Conservation (phyloP, 129 eudicot species). For the Lonicera japonica region DNA sequence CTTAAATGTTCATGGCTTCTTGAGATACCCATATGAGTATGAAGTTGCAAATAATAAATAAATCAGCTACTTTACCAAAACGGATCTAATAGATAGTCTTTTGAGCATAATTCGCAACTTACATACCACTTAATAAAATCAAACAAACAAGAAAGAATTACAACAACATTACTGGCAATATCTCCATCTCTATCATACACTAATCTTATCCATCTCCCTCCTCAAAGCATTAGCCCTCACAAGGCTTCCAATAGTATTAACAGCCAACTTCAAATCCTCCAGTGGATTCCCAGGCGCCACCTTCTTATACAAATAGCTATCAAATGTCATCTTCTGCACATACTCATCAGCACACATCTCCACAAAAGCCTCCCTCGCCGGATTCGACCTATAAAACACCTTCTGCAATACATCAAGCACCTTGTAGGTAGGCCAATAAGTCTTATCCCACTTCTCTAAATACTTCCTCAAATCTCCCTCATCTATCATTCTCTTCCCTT, state of each 20-base stretch:
- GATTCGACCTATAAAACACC: constrained; percentile 90
- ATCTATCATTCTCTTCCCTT: constrained; percentile 78
- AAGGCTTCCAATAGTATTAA: constrained; percentile 80
- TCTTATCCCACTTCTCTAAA: constrained; percentile 86
- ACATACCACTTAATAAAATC: constrained; percentile 7
- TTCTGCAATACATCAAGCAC: constrained; percentile 84
- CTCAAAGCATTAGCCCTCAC: constrained; percentile 90
- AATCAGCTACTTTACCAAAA: too few species aligned
- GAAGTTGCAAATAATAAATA: too few species aligned
- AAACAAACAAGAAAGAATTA: neutral
- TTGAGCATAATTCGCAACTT: neutral
- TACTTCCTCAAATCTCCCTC: constrained; percentile 76
- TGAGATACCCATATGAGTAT: too few species aligned
- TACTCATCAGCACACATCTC: constrained; percentile 97
- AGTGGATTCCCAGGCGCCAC: constrained; percentile 90
- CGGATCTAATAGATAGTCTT: too few species aligned
- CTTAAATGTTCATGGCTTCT: too few species aligned
- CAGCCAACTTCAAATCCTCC: constrained; percentile 90
- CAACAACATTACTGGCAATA: neutral
- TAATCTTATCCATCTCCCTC: constrained; percentile 84
- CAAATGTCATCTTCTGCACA: constrained; percentile 99
- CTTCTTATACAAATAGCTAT: constrained; percentile 90
- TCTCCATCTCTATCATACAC: constrained; percentile 22
- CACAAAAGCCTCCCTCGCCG: constrained; percentile 97
- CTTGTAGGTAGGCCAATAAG: constrained; percentile 97